Evolutionary conservation across 169 alveolate species (phyloP).

Genomic region (Eimeria necatrix): DNA sequence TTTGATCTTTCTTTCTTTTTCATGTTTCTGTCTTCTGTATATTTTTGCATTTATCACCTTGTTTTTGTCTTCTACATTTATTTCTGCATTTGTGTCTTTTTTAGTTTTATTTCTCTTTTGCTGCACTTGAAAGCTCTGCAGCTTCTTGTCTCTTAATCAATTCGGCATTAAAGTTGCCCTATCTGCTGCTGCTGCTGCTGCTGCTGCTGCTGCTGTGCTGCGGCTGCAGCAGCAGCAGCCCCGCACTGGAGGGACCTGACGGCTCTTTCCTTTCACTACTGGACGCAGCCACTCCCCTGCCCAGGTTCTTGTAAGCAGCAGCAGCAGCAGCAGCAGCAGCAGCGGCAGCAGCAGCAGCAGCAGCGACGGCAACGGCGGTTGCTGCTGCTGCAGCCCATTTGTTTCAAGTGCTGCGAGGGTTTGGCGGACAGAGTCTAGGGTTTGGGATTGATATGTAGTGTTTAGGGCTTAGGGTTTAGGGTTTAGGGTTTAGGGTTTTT

Average conservation of each 20-base stretch:
- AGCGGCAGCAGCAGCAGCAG: not conserved
- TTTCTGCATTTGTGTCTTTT: not conserved
- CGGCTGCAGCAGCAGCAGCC: conserved; percentile 57
- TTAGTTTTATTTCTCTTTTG: not conserved
- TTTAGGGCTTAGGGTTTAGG: not conserved
- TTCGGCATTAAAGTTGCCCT: not conserved
- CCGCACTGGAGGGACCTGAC: conserved; percentile 77
- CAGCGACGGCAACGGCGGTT: not conserved
- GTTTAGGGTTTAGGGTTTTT: not conserved
- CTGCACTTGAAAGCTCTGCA: not conserved
- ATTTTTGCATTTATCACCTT: not conserved
- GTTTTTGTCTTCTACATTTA: not conserved
- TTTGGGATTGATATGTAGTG: not conserved
- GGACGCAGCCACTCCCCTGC: conserved; percentile 80
- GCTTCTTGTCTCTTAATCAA: not conserved
- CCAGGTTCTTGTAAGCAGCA: conserved; percentile 52
- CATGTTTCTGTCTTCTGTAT: not conserved
- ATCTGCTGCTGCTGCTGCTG: too few relatives aligned
- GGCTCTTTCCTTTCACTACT: conserved; percentile 79
- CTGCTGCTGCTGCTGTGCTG: not conserved
- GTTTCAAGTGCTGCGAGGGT: not conserved
- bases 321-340: not conserved
- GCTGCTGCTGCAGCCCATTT: not conserved
- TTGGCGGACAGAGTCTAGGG: not conserved
- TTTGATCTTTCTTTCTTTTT: not conserved